These are phyloP conservation scores for Mucor indicus DNA, from an alignment of 371 early-diverging fungal species.

Conservation along the genomic window DNA sequence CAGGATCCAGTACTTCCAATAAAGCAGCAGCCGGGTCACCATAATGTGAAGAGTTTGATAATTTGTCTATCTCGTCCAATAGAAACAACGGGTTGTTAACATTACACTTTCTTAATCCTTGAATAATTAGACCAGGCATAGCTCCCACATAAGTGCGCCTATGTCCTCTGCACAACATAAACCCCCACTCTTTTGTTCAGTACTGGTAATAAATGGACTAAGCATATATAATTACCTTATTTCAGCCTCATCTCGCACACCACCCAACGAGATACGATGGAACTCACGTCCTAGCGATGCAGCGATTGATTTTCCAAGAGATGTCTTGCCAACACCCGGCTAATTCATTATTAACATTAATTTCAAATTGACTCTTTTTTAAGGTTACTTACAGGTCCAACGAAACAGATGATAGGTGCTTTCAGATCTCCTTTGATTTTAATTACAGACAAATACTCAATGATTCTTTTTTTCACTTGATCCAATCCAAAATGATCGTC, in stretches of 20 bases:
- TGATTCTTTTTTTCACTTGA: constrained; percentile 94
- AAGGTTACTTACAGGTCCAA: constrained; percentile 73
- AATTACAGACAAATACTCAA: constrained; percentile 95
- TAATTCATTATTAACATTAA: too few relatives aligned
- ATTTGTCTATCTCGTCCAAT: constrained; percentile 96
- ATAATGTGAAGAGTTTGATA: constrained; percentile 87
- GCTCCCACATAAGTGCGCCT: constrained; percentile 96
- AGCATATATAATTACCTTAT: constrained; percentile 48
- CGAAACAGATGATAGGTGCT: constrained; percentile 92
- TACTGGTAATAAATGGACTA: background rate
- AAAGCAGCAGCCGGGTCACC: constrained; percentile 94
- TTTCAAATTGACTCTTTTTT: background rate
- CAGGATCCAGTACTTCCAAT: constrained; percentile 92
- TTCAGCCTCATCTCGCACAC: constrained; percentile 93
- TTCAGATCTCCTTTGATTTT: constrained; percentile 89
- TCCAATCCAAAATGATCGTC: constrained; percentile 95
- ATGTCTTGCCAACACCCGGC: constrained; percentile 97
- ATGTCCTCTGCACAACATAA: constrained; percentile 97
- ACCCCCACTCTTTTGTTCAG: too few relatives aligned
- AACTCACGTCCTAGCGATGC: constrained; percentile 88
- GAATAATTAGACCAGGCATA: constrained; percentile 98
- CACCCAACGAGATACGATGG: constrained; percentile 93
- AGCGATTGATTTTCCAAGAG: constrained; percentile 93
- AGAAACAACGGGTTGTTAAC: constrained; percentile 93
- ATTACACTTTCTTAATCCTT: constrained; percentile 93